Conservation (phyloP, 306 rosid genomes). For the Mimosa bimucronata region DNA sequence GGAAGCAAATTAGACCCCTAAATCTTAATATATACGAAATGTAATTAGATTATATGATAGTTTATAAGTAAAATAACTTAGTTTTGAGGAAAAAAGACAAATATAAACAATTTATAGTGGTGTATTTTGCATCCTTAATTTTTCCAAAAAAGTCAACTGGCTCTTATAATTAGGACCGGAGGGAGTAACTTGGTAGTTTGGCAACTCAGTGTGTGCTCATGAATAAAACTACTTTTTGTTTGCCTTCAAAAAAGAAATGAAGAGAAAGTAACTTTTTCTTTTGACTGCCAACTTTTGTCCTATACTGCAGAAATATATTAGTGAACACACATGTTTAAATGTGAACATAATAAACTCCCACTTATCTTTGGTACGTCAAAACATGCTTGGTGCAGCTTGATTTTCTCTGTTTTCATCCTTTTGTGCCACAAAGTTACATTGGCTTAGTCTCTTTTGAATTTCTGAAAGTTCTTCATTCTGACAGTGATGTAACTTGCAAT, state of each 20-base stretch:
- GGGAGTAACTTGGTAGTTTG: conserved; percentile 23
- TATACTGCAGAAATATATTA: conserved; percentile 28
- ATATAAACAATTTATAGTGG: too few species aligned
- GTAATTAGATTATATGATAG: too few species aligned
- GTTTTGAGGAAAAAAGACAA: too few species aligned
- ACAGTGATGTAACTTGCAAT: background rate
- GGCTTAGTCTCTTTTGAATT: background rate
- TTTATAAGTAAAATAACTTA: too few species aligned
- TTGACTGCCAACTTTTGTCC: conserved; percentile 19
- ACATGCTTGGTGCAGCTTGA: background rate
- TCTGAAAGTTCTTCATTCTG: background rate
- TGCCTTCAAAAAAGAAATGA: conserved; percentile 25
- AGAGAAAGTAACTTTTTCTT: conserved; percentile 14
- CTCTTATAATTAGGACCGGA: too few species aligned
- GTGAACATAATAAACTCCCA: conserved; percentile 32
- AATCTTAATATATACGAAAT: too few species aligned
- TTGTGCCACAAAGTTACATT: background rate
- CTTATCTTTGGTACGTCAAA: background rate
- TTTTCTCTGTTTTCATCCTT: background rate
- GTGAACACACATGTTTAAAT: background rate
- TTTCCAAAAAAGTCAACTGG: too few species aligned
- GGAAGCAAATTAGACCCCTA: too few species aligned
- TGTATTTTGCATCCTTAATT: too few species aligned
- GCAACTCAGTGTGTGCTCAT: conserved; percentile 9
- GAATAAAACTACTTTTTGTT: conserved; percentile 20